Evolutionary conservation across 2,329 filamentous ascomycete species (phyloP).

Genomic region (Scedosporium boydii): DNA sequence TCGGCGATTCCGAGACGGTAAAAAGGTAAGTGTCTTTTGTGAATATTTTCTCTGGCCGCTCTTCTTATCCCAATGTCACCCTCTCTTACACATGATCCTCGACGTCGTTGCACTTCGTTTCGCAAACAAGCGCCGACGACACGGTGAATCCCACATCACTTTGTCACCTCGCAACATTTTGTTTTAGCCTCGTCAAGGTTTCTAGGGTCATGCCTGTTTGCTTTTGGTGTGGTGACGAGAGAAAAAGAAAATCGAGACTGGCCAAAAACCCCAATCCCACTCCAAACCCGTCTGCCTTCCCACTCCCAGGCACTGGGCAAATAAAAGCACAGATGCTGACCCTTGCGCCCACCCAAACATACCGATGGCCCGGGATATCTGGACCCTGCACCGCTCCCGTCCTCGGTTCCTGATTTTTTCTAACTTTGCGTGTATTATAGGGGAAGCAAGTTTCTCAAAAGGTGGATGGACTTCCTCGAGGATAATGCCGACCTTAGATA

Average conservation of each 20-base stretch:
- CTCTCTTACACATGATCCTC: constrained; percentile 10
- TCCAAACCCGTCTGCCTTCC: not conserved
- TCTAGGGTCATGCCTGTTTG: not conserved
- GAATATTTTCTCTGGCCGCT: not conserved
- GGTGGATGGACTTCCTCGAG: constrained; percentile 87
- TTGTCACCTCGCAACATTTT: not conserved
- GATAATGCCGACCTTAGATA: constrained; percentile 86
- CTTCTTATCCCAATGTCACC: constrained; percentile 11
- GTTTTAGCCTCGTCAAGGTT: not conserved
- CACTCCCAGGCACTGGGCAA: not conserved
- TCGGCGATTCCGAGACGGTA: constrained; percentile 92
- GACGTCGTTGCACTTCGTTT: not conserved
- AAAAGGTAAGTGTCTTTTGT: constrained; percentile 52
- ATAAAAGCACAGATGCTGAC: not conserved
- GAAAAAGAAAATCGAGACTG: too few relatives aligned
- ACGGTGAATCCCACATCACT: not conserved
- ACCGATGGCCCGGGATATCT: not conserved
- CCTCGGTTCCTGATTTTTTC: constrained; percentile 10
- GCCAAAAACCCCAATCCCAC: not conserved
- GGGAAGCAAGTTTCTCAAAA: constrained; percentile 75
- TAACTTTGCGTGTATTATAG: constrained; percentile 31
- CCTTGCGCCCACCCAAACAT: not conserved
- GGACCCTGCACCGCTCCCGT: constrained; percentile 4
- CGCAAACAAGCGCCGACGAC: not conserved
- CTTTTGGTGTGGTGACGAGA: too few relatives aligned